Evolutionary conservation across 495 filamentous ascomycete species (phyloP), one percentile per base, ranked within the genome.

Genomic region (Penicillium fimorum): DNA sequence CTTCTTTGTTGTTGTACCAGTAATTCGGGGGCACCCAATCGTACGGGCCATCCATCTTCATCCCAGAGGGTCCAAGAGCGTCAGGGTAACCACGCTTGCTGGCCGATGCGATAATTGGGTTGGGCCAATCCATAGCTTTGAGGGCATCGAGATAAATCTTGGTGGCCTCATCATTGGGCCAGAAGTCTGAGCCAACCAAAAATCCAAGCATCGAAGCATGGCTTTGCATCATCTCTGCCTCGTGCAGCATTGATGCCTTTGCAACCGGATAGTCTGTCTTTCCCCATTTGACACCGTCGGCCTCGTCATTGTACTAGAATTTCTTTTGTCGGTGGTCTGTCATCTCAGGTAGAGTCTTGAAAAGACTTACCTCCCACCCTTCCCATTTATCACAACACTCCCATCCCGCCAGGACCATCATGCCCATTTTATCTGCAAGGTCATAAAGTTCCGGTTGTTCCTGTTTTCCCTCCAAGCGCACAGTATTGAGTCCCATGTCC

Each of bases 321-420:
- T 20, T 13, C 13, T 20, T 10, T n/a, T 25, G 27, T 50, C 29
- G 49, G 38, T 49, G 13, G 2, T 18, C 4, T 5, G 3, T 3
- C 22, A 5, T 32, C 47, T n/a, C 7, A 24, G 6, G 8, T 13
- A 50, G 5, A 6, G 9, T 18, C 0, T 40, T 22, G 11, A 35
- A 30, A 18, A 12, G 1, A 37, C 65, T 56, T 59, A 74, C 74
- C 22, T 68, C 66, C 84, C 84, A 87, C 0, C 74, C 82, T 56
- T 87, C 84, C 85, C 84, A 87, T 61, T 87, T 87, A 52, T 87
- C 80, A 56, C 85, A 88, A 60, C 85, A 88, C 51, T 87, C 84
- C 84, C 84, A 88, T 0, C 85, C 85, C 0, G 82, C 64, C 44
- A 88, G 63, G 5, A 88, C 63, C 83, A 88, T 85, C 9, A 88